Evolutionary conservation across 1,139 yeast genomes (phyloP).

Genomic region (Yamadazyma siamensis): DNA sequence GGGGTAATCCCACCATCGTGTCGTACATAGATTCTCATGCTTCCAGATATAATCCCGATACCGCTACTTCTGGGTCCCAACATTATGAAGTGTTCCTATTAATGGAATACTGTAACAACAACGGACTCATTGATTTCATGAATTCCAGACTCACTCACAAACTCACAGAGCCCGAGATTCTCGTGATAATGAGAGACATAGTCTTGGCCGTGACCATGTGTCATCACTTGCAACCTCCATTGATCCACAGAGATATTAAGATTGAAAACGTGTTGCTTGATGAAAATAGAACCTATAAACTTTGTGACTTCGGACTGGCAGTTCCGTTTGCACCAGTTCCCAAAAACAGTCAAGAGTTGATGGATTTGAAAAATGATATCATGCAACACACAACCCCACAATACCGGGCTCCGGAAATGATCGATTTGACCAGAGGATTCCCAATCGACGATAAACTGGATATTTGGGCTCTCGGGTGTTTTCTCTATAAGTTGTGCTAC

Average conservation of each 20-base stretch:
- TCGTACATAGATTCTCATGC: constrained; percentile 95
- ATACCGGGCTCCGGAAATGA: constrained; percentile 80
- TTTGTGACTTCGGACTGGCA: constrained; percentile 80
- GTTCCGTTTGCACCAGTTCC: constrained; percentile 62
- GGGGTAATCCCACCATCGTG: constrained; percentile 77
- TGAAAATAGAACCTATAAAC: constrained; percentile 51
- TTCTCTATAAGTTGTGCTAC: constrained; percentile 71
- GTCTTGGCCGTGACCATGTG: constrained; percentile 83
- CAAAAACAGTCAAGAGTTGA: constrained; percentile 57
- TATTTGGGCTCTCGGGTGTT: constrained; percentile 83
- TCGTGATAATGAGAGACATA: constrained; percentile 79
- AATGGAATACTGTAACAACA: constrained; percentile 88
- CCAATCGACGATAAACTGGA: constrained; percentile 78
- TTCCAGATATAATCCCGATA: constrained; percentile 41
- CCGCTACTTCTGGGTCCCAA: constrained; percentile 14
- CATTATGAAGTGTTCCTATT: constrained; percentile 85
- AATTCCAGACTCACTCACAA: constrained; percentile 82
- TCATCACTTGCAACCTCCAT: constrained; percentile 78
- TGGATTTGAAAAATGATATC: constrained; percentile 60
- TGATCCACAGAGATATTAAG: constrained; percentile 84
- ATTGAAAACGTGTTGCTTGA: constrained; percentile 75
- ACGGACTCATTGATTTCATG: constrained; percentile 92
- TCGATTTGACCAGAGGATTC: constrained; percentile 61
- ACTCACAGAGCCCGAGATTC: constrained; percentile 76
- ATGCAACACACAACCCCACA: constrained; percentile 80